Evolutionary conservation across 805 yeast genomes (phyloP), one percentile per base, ranked within the genome.

Genomic region (Candida succiphila): DNA sequence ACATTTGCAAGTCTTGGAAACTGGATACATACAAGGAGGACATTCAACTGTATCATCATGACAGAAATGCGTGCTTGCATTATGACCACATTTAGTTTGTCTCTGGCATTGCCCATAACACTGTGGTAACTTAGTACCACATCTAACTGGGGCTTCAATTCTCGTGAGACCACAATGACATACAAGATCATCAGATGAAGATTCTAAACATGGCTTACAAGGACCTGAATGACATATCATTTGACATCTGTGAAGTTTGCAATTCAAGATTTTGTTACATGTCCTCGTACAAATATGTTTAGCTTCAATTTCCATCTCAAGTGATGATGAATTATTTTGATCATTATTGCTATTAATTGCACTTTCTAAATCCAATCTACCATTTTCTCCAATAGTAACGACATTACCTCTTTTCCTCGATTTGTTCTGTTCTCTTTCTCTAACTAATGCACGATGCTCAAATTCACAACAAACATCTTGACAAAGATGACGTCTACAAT

Each of bases 151-250:
- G 0, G 94, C 95, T 16, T 66, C 68, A 5, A 85, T 64, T 3
- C 81, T 68, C 0, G 95, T 85, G 41, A 68, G 65, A 3, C 95
- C 94, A 61, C 95, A 85, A 31, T 78, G 69, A 49, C 95, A 85
- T 3, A 75, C 70, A 43, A 82, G 59, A 50, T 85, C 95, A 15
- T 82, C 85, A 27, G 77, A 72, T n/a, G 81, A 69, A 5, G 89
- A 78, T 47, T 84, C 94, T 31, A 82, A 52, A 51, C 95, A 85
- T 10, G 87, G 81, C 4, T 75, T 71, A 56, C 95, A 85, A 3
- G 80, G 69, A 0, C 95, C 95, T 12, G 72, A 60, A 53, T 85
- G 95, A 45, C 94, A 85, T 17, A 76, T 68, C 42, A 76, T 70
- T 29, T 65, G 65, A 53, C 95, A 85, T 25, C 63, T 48, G 52